Evolutionary conservation across 495 filamentous ascomycete genomes (phyloP).

Genomic region (Talaromyces liani): DNA sequence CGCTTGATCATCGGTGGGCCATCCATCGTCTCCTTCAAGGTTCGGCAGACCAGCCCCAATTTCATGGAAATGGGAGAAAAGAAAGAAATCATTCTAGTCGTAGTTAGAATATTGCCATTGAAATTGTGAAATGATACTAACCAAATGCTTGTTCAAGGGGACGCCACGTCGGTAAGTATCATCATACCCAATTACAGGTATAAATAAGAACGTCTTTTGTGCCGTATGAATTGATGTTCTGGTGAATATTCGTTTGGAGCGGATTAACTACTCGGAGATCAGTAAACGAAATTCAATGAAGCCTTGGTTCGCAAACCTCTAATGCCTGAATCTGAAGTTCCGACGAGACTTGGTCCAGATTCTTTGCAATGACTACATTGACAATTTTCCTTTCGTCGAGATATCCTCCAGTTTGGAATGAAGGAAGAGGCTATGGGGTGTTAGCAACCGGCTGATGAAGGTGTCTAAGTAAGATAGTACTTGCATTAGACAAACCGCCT

Average conservation of each 20-base stretch:
- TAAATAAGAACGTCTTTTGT: slow-evolving; percentile 73
- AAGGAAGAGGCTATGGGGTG: background rate
- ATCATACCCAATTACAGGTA: slow-evolving; percentile 51
- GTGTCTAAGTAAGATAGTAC: background rate
- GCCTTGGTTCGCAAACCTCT: slow-evolving; percentile 41
- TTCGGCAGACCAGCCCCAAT: slow-evolving; percentile 64
- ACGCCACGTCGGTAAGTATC: slow-evolving; percentile 4
- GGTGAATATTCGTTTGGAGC: slow-evolving; percentile 68
- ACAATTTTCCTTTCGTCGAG: slow-evolving; percentile 48
- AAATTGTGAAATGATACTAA: slow-evolving; percentile 16
- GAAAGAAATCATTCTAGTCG: slow-evolving; percentile 69
- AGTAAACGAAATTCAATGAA: slow-evolving; percentile 10
- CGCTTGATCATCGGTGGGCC: slow-evolving; percentile 35
- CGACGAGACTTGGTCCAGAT: slow-evolving; percentile 62
- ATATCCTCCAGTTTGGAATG: background rate
- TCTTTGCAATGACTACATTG: slow-evolving; percentile 73
- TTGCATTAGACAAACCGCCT: background rate
- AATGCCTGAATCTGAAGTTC: slow-evolving; percentile 82
- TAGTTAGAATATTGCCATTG: slow-evolving; percentile 9
- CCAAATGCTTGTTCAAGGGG: slow-evolving; percentile 40
- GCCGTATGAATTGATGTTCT: slow-evolving; percentile 62
- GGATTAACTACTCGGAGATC: slow-evolving; percentile 55
- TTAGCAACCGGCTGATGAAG: background rate
- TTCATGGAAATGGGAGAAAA: slow-evolving; percentile 82
- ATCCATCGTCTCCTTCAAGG: slow-evolving; percentile 51